Evolutionary conservation across 2,329 filamentous ascomycete species (phyloP).

Genomic region (Metarhizium sp.): DNA sequence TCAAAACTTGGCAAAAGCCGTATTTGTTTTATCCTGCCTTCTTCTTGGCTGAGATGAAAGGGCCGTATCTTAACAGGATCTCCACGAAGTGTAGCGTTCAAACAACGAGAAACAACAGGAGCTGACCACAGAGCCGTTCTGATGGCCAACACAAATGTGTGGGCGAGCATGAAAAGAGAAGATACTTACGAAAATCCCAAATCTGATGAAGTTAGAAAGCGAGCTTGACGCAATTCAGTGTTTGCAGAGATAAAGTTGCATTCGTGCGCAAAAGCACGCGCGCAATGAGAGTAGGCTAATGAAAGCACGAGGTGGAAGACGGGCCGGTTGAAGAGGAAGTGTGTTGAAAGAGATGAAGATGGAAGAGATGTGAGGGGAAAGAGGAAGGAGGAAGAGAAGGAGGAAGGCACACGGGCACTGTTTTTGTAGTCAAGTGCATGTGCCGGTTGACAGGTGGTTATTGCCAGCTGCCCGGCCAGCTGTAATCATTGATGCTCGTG

Average conservation of each 20-base stretch:
- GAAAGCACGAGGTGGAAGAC: background rate
- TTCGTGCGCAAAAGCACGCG: no score
- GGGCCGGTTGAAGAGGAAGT: background rate
- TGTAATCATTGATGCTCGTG: background rate
- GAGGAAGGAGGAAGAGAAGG: conserved; percentile 7
- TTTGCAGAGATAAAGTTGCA: no score
- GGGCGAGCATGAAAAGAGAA: background rate
- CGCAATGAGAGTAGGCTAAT: background rate
- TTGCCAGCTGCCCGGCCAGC: background rate
- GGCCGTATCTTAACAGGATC: no score
- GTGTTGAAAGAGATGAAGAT: background rate
- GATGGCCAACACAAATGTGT: no score
- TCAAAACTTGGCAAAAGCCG: background rate
- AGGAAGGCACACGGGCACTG: conserved; percentile 5
- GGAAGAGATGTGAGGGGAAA: conserved; percentile 1
- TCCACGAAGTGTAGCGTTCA: no score
- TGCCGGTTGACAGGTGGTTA: background rate
- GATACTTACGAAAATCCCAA: background rate
- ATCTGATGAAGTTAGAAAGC: background rate
- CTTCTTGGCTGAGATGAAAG: no score
- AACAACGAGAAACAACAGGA: no score
- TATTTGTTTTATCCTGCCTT: no score
- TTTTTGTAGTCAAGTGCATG: background rate
- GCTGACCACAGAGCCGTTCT: no score
- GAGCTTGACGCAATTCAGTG: background rate